phyloP scores from a whole-genome alignment of 1,284 basidiomycete species.

The Rhodotorula sp. region DNA sequence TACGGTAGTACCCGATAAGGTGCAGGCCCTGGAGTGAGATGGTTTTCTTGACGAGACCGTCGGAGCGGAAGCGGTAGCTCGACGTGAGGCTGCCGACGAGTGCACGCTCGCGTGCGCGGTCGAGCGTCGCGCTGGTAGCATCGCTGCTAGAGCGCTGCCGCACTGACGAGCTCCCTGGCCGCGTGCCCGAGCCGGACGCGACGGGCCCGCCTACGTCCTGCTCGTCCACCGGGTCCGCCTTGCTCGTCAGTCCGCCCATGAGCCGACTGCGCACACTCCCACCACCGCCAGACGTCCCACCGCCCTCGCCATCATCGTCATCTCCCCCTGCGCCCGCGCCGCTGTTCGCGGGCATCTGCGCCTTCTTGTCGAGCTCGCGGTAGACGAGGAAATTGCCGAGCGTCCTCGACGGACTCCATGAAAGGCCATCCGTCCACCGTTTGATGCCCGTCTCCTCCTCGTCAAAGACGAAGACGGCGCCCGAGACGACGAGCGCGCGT shows the following conservation, averaged over 20 bases:
- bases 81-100: constrained; percentile 86
- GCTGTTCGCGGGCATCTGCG: background rate
- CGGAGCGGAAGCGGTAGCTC: constrained; percentile 83
- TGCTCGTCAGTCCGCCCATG: constrained; percentile 30
- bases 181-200: background rate
- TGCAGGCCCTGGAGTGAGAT: constrained; percentile 69
- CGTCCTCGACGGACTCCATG: constrained; percentile 87
- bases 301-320: background rate
- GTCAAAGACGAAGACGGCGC: constrained; percentile 96
- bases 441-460: constrained; percentile 97
- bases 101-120: constrained; percentile 64
- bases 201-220: background rate
- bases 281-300: background rate
- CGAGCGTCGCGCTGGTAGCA: constrained; percentile 20
- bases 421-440: constrained; percentile 95
- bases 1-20: constrained; percentile 92
- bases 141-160: background rate
- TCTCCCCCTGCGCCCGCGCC: background rate
- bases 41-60: constrained; percentile 89
- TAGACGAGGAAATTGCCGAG: constrained; percentile 94
- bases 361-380: constrained; percentile 81
- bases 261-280: background rate
- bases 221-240: constrained; percentile 24
- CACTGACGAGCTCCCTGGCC: background rate
- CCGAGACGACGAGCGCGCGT: constrained; percentile 86